A percentile compares a stretch with the other conserved stretches of the same genome.
Conservation (phyloP, 1,284 basidiomycete species). For the Gymnopus androsaceus region DNA sequence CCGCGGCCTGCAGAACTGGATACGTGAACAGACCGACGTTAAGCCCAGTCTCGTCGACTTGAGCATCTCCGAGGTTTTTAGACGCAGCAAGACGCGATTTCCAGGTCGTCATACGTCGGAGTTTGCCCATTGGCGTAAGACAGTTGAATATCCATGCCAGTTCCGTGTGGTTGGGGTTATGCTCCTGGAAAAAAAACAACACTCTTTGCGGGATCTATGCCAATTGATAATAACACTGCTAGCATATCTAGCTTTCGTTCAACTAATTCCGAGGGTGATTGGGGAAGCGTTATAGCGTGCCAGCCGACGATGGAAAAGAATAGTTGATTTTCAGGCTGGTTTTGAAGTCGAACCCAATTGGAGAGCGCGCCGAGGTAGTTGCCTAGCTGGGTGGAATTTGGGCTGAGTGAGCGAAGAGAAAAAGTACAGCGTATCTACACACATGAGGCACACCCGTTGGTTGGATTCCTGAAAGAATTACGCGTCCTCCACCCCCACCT, state of each 20-base stretch:
- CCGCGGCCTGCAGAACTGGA: conserved; percentile 92
- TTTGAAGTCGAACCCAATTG: conserved; percentile 86
- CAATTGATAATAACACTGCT: conserved; percentile 83
- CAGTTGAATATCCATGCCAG: conserved; percentile 93
- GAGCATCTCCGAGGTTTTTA: conserved; percentile 67
- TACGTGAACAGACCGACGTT: conserved; percentile 90
- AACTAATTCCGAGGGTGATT: conserved; percentile 69
- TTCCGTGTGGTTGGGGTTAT: conserved; percentile 87
- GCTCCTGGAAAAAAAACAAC: conserved; percentile 87
- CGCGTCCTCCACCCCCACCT: conserved; percentile 4
- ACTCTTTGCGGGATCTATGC: conserved; percentile 78
- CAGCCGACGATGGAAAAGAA: conserved; percentile 90
- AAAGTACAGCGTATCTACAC: conserved; percentile 5
- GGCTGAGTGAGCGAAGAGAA: not conserved
- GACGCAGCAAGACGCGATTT: conserved; percentile 83
- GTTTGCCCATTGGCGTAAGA: conserved; percentile 78
- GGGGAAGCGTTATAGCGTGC: conserved; percentile 91
- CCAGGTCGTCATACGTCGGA: conserved; percentile 94
- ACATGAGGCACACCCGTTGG: conserved; percentile 42
- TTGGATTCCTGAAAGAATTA: conserved; percentile 52
- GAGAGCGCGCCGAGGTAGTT: conserved; percentile 90
- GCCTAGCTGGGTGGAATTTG: conserved; percentile 63
- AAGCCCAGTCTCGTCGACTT: conserved; percentile 81
- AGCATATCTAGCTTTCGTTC: conserved; percentile 77
- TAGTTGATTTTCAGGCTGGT: conserved; percentile 65